These are phyloP conservation scores for Phaseolus coccineus DNA, from an alignment of 331 rosid species.

Conservation along the genomic window DNA sequence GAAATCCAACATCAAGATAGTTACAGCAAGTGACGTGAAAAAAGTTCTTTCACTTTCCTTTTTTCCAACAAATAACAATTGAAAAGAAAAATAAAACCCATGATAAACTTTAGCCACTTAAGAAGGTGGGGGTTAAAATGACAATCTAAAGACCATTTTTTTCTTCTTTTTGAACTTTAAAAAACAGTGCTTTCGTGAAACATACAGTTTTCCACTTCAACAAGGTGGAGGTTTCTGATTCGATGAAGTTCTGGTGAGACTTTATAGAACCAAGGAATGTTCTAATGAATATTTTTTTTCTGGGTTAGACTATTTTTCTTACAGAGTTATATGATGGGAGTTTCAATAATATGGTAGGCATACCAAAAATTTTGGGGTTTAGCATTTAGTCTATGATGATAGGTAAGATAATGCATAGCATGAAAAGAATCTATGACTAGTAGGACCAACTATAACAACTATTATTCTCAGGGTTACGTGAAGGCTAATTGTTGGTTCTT, in stretches of 20 bases:
- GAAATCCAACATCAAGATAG: not conserved
- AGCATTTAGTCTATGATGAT: constrained; percentile 38
- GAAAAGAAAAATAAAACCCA: not conserved
- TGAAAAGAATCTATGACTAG: not conserved
- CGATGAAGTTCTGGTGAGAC: constrained; percentile 39
- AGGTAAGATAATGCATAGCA: constrained; percentile 20
- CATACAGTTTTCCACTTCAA: constrained; percentile 20
- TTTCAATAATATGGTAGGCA: constrained; percentile 35
- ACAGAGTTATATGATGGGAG: constrained; percentile 29
- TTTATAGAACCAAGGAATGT: constrained; percentile 36
- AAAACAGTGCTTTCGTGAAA: constrained; percentile 14
- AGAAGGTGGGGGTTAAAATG: not conserved
- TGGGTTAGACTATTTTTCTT: constrained; percentile 2
- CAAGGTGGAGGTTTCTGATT: constrained; percentile 26
- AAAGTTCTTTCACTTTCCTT: constrained; percentile 33
- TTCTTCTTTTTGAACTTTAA: not conserved
- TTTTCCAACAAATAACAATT: not conserved
- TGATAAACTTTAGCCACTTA: not conserved
- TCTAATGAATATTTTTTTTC: not conserved
- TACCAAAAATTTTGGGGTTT: constrained; percentile 25
- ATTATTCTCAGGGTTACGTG: constrained; percentile 20
- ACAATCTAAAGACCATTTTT: not conserved
- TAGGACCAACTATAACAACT: constrained; percentile 27
- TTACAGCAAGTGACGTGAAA: constrained; percentile 21
- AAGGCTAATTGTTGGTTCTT: constrained; percentile 12